Percentiles rank a stretch among this genome's conserved stretches.
phyloP scores from a whole-genome alignment of 352 stramenopile genomes.

The Pythium pyrilobum region DNA sequence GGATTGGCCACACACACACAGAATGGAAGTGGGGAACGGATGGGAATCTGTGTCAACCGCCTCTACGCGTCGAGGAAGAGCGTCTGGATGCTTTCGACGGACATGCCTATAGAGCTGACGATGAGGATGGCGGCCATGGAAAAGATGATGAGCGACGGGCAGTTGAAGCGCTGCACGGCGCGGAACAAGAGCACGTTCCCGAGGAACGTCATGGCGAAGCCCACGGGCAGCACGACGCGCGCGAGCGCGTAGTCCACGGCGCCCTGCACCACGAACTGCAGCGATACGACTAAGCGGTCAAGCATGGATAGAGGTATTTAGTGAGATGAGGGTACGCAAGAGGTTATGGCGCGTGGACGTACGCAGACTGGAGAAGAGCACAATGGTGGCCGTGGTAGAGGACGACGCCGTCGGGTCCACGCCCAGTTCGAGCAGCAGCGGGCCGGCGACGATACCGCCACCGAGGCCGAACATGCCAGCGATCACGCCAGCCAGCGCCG shows the following conservation, averaged over 20 bases:
- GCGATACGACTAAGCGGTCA: slow-evolving; percentile 1
- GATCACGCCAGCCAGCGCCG: slow-evolving; percentile 85
- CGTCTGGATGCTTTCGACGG: slow-evolving; percentile 38
- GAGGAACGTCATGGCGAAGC: slow-evolving; percentile 44
- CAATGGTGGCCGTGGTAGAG: slow-evolving; percentile 83
- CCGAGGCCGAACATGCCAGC: slow-evolving; percentile 94
- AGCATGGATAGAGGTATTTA: no score
- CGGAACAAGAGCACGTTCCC: slow-evolving; percentile 45
- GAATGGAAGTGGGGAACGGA: no score
- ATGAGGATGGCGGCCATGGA: slow-evolving; percentile 62
- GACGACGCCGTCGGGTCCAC: slow-evolving; percentile 80
- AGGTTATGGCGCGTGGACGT: no score
- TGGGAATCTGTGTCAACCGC: no score
- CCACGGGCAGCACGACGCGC: slow-evolving; percentile 44
- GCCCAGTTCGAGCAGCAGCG: slow-evolving; percentile 92
- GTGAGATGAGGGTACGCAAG: no score
- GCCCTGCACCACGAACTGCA: slow-evolving; percentile 51
- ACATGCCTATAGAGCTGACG: slow-evolving; percentile 57
- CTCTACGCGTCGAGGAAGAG: slow-evolving; percentile 1
- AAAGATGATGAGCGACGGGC: slow-evolving; percentile 60
- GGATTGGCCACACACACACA: slow-evolving; percentile 17
- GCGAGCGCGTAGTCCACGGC: slow-evolving; percentile 38
- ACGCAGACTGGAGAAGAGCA: slow-evolving; percentile 64
- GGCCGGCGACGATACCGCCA: slow-evolving; percentile 93
- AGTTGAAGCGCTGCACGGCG: slow-evolving; percentile 47